Evolutionary conservation across 306 rosid genomes (phyloP).

Genomic region (Erythrophleum fordii): DNA sequence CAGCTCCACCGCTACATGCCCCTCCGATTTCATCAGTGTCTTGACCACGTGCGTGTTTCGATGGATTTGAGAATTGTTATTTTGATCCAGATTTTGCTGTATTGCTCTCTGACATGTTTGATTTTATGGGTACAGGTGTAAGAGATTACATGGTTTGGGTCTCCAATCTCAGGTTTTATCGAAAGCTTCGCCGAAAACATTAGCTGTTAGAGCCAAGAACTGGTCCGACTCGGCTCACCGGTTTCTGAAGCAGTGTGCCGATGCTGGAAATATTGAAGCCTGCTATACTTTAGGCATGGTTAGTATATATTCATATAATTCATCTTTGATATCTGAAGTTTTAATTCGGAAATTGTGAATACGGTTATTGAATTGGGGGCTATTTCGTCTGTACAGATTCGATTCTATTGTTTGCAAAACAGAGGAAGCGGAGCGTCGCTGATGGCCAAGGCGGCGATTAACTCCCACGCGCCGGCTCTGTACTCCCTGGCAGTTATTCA

Average conservation of each 20-base stretch:
- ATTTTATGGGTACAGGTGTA: constrained; percentile 63
- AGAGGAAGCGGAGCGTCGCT: constrained; percentile 88
- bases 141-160: constrained; percentile 67
- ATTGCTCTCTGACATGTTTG: constrained; percentile 13
- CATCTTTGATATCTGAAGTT: background rate
- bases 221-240: constrained; percentile 87
- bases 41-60: constrained; percentile 60
- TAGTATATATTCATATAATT: constrained; percentile 21
- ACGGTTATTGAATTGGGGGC: background rate
- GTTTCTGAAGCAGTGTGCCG: constrained; percentile 78
- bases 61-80: background rate
- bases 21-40: constrained; percentile 76
- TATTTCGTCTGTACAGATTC: constrained; percentile 61
- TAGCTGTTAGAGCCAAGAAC: constrained; percentile 56
- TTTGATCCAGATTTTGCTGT: background rate
- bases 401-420: constrained; percentile 84
- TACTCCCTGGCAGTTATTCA: constrained; percentile 86
- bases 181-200: constrained; percentile 61
- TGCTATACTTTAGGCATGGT: constrained; percentile 97
- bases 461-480: constrained; percentile 84
- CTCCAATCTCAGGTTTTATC: constrained; percentile 60
- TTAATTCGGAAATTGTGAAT: background rate
- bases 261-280: constrained; percentile 86
- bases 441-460: constrained; percentile 93
- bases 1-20: constrained; percentile 57